Conservation (phyloP, 768 basidiomycete species). For the Lactifluus piperatus region DNA sequence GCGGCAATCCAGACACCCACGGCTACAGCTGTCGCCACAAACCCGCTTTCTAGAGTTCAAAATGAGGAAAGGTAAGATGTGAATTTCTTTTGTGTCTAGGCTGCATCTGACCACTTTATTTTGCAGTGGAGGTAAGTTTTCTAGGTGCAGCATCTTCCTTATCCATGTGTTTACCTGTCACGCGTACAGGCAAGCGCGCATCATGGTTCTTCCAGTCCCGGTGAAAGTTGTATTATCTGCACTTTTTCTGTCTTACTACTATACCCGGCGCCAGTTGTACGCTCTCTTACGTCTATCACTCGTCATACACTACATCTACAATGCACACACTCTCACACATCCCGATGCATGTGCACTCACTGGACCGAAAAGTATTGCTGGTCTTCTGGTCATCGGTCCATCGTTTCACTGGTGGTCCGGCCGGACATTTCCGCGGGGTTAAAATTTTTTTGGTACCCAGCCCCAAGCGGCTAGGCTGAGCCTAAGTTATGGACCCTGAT, state of each 20-base stretch:
- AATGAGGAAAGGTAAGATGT: conserved; percentile 56
- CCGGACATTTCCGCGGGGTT: conserved; percentile 14
- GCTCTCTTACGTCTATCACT: conserved; percentile 19
- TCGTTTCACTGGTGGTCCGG: too few species aligned
- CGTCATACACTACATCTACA: conserved; percentile 27
- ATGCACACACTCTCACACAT: conserved; percentile 7
- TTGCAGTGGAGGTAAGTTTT: conserved; percentile 18
- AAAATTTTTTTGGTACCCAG: conserved; percentile 7
- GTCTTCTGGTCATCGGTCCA: neutral
- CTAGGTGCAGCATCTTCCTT: conserved; percentile 10
- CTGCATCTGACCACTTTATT: conserved; percentile 4
- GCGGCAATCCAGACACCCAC: conserved; percentile 34
- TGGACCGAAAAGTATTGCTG: neutral
- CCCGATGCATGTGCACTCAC: conserved; percentile 23
- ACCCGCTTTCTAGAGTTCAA: conserved; percentile 65
- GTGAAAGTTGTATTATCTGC: conserved; percentile 30
- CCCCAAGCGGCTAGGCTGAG: conserved; percentile 16
- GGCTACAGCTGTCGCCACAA: conserved; percentile 43
- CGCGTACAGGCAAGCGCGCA: conserved; percentile 51
- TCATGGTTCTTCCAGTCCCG: conserved; percentile 92
- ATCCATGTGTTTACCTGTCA: conserved; percentile 9
- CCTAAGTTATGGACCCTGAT: conserved; percentile 2
- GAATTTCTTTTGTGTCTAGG: neutral
- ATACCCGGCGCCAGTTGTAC: conserved; percentile 26
- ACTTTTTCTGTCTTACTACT: conserved; percentile 23